Conservation (phyloP, 208 protist genomes). For the Leishmania lainsoni region DNA sequence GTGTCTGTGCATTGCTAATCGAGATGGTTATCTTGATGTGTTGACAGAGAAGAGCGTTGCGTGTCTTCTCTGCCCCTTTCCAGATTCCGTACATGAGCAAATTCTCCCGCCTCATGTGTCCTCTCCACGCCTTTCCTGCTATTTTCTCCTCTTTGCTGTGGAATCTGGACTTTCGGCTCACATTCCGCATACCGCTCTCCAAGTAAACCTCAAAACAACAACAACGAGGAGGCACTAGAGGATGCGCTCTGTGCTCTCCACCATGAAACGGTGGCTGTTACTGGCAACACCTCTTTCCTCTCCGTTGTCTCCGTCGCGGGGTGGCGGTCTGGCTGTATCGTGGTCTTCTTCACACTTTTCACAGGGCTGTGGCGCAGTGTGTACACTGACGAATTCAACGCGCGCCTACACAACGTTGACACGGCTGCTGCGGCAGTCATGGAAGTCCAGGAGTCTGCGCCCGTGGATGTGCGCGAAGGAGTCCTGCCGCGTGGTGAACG, state of each 20-base stretch:
- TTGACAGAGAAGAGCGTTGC: not conserved
- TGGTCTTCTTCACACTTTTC: not conserved
- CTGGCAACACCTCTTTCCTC: not conserved
- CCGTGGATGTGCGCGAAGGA: conserved; percentile 85
- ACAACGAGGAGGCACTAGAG: not conserved
- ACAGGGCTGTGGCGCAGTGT: not conserved
- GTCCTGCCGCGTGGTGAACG: conserved; percentile 68
- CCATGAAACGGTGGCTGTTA: no score
- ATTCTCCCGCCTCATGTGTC: not conserved
- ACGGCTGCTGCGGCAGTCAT: conserved; percentile 54
- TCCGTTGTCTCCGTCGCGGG: not conserved
- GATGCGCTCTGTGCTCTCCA: not conserved
- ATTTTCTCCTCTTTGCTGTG: not conserved
- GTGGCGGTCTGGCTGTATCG: not conserved
- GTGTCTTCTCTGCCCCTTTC: not conserved
- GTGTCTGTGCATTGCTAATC: not conserved
- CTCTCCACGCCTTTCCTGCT: not conserved
- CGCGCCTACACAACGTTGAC: conserved; percentile 26
- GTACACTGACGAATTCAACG: not conserved
- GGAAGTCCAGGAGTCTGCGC: conserved; percentile 45
- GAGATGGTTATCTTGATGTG: not conserved
- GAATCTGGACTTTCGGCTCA: no score
- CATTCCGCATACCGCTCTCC: not conserved
- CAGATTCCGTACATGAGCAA: not conserved
- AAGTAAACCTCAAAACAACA: not conserved